A percentile compares a stretch with the other conserved stretches of the same genome.
Evolutionary conservation across 352 stramenopile genomes (phyloP).

Genomic region (Phytophthora tentaculata): DNA sequence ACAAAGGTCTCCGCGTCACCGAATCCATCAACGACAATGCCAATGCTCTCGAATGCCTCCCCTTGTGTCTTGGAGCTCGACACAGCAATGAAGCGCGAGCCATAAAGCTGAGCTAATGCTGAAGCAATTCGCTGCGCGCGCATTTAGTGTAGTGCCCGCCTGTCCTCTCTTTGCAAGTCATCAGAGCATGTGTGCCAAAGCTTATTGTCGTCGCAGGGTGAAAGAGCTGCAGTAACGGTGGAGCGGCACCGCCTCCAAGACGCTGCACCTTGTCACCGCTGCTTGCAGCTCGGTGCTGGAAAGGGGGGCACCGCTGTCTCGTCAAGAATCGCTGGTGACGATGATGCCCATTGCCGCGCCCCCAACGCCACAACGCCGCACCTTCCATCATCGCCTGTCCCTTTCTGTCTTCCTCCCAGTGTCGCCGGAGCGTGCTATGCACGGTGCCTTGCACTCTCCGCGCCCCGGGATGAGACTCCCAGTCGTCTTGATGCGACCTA

Average conservation of each 20-base stretch:
- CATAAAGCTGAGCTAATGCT: background rate
- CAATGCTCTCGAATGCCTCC: too few species aligned
- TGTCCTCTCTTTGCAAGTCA: slow-evolving; percentile 35
- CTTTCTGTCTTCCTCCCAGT: slow-evolving; percentile 21
- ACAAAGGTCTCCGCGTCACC: background rate
- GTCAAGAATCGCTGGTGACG: slow-evolving; percentile 7
- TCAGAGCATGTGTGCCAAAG: slow-evolving; percentile 25
- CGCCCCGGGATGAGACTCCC: slow-evolving; percentile 27
- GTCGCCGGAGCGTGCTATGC: slow-evolving; percentile 31
- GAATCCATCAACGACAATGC: background rate
- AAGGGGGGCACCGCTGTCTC: slow-evolving; percentile 12
- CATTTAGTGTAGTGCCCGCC: slow-evolving; percentile 24
- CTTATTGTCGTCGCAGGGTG: slow-evolving; percentile 8
- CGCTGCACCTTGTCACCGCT: slow-evolving; percentile 11
- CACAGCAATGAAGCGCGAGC: background rate
- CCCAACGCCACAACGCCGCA: slow-evolving; percentile 28
- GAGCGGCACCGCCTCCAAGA: slow-evolving; percentile 10
- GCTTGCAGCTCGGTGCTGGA: slow-evolving; percentile 35
- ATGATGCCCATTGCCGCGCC: slow-evolving; percentile 5
- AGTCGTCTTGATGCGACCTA: slow-evolving; percentile 40
- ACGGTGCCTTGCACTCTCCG: slow-evolving; percentile 10
- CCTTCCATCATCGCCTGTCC: slow-evolving; percentile 33
- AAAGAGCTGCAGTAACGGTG: background rate
- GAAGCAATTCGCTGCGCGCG: slow-evolving; percentile 8
- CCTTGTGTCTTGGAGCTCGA: background rate